A percentile compares a stretch with the other conserved stretches of the same genome.
Evolutionary conservation across 192 early-diverging fungal species (phyloP).

Genomic region (Dispira parvispora): DNA sequence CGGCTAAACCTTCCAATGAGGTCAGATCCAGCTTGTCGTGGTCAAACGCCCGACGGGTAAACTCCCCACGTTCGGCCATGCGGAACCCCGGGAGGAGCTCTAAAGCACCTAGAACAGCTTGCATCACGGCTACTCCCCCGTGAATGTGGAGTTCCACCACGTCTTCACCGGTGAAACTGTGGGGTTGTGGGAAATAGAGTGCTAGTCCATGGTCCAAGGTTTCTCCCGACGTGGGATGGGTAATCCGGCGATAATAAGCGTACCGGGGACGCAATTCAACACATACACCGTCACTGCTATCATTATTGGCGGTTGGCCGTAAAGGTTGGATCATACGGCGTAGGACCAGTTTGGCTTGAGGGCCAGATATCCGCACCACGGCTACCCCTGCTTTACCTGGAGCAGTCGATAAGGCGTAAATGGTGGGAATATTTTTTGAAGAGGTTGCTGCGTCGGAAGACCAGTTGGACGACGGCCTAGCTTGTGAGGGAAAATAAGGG

Average conservation of each 20-base stretch:
- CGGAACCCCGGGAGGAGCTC: constrained; percentile 26
- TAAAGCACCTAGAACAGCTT: constrained; percentile 35
- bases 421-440: constrained; percentile 20
- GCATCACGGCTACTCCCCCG: constrained; percentile 51
- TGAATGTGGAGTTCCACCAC: constrained; percentile 58
- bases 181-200: constrained; percentile 40
- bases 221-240: constrained; percentile 23
- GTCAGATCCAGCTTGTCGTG: constrained; percentile 58
- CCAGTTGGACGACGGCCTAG: too few relatives aligned
- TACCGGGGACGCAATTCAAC: constrained; percentile 16
- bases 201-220: constrained; percentile 41
- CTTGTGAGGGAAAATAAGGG: too few relatives aligned
- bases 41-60: constrained; percentile 52
- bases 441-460: too few relatives aligned
- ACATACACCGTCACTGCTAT: neutral
- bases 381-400: constrained; percentile 64
- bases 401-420: constrained; percentile 54
- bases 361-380: constrained; percentile 54
- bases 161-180: constrained; percentile 62
- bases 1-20: constrained; percentile 50
- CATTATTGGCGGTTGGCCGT: too few relatives aligned
- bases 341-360: constrained; percentile 1
- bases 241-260: constrained; percentile 25
- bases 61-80: constrained; percentile 59
- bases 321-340: neutral